Base-by-base conservation (phyloP, 2,329 filamentous ascomycete species). In the Fusarium dimerum region DNA sequence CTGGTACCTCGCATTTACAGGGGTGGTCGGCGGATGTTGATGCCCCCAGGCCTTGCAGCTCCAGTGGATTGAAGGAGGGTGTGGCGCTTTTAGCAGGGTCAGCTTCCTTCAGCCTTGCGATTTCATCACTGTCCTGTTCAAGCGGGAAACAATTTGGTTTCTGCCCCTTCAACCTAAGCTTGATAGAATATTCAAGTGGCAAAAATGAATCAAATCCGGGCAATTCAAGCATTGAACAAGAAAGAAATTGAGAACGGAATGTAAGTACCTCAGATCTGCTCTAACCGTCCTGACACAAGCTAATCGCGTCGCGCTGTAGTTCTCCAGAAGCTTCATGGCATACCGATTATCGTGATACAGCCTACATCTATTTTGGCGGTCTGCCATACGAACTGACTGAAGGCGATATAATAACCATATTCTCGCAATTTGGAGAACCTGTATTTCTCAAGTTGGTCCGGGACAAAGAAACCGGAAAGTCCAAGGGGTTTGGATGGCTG, bases 391-490 rank as follows among this genome's bases (percentile, higher is more conserved):
- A 96, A 66, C 82, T 99, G 40, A 92, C 91, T 45, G 94, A 99
- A 76, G 95, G 95, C 73, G 94, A 99, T 73, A 82, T 99, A 57
- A 85, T 97, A 61, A 92, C 92, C 11, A 95, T 99, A 55, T 99
- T 97, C 78, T 96, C 92, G 7, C 94, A 99, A 71, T 99, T 88
- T 68, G 94, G 94, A 64, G 93, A 97, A 69, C 95, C 95, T 2
- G 90, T 92, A 3, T 95, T 93, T 73, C 81, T 99, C 53, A 95
- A 97, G 65, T 84, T 99, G 12, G 86, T 88, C 44, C 90, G 94
- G 66, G 94, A 99, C 78, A 94, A 94, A 69, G 95, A 97, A 70
- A 95, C 92, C 0, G 94, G 94, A 56, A 97, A 96, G 74, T 95
- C 90, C 56, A 89, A 88, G 61, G 94, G 94, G 1, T 99, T 97